Base-by-base conservation (phyloP, 2,329 filamentous ascomycete genomes). In the Exophiala sideris region DNA sequence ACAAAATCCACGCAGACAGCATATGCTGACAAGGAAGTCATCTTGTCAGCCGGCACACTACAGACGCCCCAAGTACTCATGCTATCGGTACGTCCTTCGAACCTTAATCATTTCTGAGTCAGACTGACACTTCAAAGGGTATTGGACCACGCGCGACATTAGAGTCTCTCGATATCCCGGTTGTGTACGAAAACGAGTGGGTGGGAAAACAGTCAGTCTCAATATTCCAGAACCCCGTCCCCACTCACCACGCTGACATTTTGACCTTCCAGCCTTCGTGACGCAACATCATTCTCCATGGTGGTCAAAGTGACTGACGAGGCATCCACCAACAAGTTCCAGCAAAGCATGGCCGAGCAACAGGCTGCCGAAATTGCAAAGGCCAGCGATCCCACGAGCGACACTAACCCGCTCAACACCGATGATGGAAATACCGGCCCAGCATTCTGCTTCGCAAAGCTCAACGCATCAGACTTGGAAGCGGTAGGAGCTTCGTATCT, bases 131-230 rank as follows among this genome's bases (percentile, higher is more conserved):
- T 8, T 18, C 5, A 7, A 16, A 56, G 54, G 14, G 50, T 1
- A 73, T 78, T 44, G 73, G 78, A 58, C 69, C 71, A 0, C 65
- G 65, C 4, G 75, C 73, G 21, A 64, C 77, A 14, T 66, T 70
- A 5, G 70, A 77, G 49, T 70, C 73, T 0, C 61, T 74, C 1
- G 75, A 77, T 48, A 52, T 71, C 3, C 69, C 45, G 9, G 59
- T 56, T 5, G 49, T 60, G 1, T 46, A 67, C 7, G 54, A 68
- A 45, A 70, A 70, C 20, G 66, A 67, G 45, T 68, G 68, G 11
- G 59, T 70, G 1, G 67, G 68, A 3, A 61, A 64, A 32, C 50
- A 69, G 62, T 63, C 45, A 51, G 62, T 55, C 16, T 46, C 12
- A 9, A 4, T 2, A 16, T 9, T 29, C 24, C 7, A 8, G 7